Evolutionary conservation across 208 protist genomes (phyloP), one percentile per base, ranked within the genome.

Genomic region (Herpetomonas tarakana): DNA sequence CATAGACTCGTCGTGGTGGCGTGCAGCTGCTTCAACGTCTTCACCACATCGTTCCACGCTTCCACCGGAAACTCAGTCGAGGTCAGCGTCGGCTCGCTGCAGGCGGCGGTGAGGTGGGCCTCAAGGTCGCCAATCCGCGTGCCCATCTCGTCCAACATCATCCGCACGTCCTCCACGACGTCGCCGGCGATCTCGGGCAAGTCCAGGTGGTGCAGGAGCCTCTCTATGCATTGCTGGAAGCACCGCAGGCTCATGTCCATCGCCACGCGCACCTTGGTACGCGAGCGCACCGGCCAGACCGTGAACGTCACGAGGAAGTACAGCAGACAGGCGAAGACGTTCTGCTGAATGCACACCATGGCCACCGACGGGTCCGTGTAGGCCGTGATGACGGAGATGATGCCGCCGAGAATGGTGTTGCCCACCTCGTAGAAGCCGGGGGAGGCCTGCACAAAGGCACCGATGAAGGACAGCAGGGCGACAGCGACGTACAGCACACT

Each of bases 291-390:
- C n/a, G 88, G 88, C 85, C 88, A 94, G 26, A 94, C 38, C 4
- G 84, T 46, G 41, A 68, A 87, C 9, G 82, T 74, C 61, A 94
- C 71, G 29, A 80, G 69, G 44, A 94, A 94, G 70, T 94, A 94
- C 31, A 94, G 75, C 45, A 92, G 67, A 59, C 90, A 86, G 39
- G 88, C 81, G 52, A 94, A 94, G 53, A 81, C 81, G 71, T 92
- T 94, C 68, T 94, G 88, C 62, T 94, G 71, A 54, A 94, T 94
- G 71, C 88, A 84, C n/a, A 79, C 68, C 57, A 92, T 90, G 3
- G 88, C 88, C 14, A 71, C 66, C 35, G 46, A 30, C 28, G 59
- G 31, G 44, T 83, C 74, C 12, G 25, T 18, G 58, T 91, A 94
- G 52, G 89, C 76, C 41, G 79, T 76, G 44, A 91, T 84, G 38